These are phyloP conservation scores for Sisymbrium altissimum DNA, from an alignment of 345 rosid species.

Conservation along the genomic window DNA sequence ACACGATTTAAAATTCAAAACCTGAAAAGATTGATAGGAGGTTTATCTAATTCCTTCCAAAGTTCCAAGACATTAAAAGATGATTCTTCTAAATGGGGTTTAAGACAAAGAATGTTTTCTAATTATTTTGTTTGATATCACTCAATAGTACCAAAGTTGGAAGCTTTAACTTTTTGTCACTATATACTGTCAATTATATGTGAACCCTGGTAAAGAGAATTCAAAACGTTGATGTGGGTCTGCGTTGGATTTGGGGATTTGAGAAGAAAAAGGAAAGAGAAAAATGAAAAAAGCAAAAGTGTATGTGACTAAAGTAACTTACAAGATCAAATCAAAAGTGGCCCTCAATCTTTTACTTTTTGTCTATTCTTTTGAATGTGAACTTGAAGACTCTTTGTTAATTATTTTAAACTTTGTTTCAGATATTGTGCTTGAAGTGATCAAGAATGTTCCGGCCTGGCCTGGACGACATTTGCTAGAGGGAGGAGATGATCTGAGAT, in stretches of 20 bases:
- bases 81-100: constrained; percentile 11
- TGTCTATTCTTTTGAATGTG: constrained; percentile 31
- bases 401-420: constrained; percentile 4
- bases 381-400: constrained; percentile 23
- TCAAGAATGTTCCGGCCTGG: constrained; percentile 88
- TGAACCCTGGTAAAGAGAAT: constrained; percentile 23
- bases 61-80: not conserved
- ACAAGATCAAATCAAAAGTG: constrained; percentile 38
- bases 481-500: constrained; percentile 76
- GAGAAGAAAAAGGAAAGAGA: constrained; percentile 48
- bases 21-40: not conserved
- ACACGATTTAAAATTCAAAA: not conserved
- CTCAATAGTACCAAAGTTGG: not conserved
- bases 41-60: constrained; percentile 2
- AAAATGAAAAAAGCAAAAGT: constrained; percentile 16
- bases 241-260: constrained; percentile 77
- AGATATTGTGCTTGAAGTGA: constrained; percentile 88
- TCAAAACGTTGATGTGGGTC: constrained; percentile 47
- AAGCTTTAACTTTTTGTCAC: constrained; percentile 32
- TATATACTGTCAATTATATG: constrained; percentile 26
- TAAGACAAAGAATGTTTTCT: constrained; percentile 17
- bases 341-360: constrained; percentile 29
- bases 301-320: constrained; percentile 39
- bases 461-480: constrained; percentile 87
- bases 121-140: constrained; percentile 4